These are phyloP conservation scores for Breynia disticha DNA, from an alignment of 441 rosid genomes.

Conservation along the genomic window DNA sequence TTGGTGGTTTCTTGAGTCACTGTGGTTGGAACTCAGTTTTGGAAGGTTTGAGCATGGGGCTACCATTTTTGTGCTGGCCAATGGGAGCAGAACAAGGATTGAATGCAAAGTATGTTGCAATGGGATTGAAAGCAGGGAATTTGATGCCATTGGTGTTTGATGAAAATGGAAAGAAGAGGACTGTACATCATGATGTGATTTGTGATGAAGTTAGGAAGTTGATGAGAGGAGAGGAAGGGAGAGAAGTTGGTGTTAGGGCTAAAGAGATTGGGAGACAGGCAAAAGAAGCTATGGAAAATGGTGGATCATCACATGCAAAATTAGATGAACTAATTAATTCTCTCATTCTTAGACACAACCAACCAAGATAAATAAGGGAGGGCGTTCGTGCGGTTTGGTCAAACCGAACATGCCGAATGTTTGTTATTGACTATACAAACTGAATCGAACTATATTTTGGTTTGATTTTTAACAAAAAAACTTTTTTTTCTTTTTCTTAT, in stretches of 20 bases:
- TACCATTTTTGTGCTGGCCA: constrained; percentile 26
- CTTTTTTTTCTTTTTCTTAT: too few species aligned
- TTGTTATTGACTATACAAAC: too few species aligned
- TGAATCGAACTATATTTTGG: too few species aligned
- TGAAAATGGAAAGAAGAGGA: not conserved
- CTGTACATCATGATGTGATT: constrained; percentile 10
- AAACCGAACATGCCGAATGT: too few species aligned
- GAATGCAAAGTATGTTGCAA: constrained; percentile 20
- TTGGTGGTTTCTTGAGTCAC: constrained; percentile 23
- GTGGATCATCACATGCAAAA: constrained; percentile 19
- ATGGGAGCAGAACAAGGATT: constrained; percentile 17
- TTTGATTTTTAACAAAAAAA: too few species aligned
- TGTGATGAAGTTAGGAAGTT: constrained; percentile 15
- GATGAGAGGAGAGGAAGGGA: constrained; percentile 25
- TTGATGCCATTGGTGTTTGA: constrained; percentile 4
- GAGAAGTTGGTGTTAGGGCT: constrained; percentile 19
- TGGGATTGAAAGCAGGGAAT: constrained; percentile 11
- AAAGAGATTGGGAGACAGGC: constrained; percentile 10
- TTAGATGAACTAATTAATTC: constrained; percentile 17
- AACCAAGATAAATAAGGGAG: too few species aligned
- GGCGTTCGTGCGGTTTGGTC: too few species aligned
- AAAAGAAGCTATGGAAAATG: constrained; percentile 14
- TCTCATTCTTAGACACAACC: not conserved
- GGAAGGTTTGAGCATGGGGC: constrained; percentile 19
- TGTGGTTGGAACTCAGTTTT: constrained; percentile 28